Evolutionary conservation across 257 asterid genomes (phyloP).

Genomic region (Capsicum chinense): DNA sequence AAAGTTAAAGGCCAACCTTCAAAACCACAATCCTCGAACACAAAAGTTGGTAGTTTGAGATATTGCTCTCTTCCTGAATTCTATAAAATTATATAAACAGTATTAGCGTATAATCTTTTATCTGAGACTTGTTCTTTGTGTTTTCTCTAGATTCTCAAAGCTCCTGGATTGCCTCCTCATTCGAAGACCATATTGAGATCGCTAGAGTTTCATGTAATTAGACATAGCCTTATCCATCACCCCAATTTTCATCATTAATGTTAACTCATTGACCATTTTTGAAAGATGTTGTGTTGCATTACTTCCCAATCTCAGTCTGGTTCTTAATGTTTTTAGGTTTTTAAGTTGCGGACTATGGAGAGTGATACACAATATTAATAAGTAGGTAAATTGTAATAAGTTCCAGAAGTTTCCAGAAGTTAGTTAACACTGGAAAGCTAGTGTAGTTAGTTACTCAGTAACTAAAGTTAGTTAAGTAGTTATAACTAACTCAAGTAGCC

Average conservation of each 20-base stretch:
- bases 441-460: too few species aligned
- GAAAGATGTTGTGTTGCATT: background rate
- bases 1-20: constrained; percentile 27
- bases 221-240: background rate
- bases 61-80: background rate
- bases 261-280: background rate
- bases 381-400: too few species aligned
- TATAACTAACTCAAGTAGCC: too few species aligned
- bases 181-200: constrained; percentile 47
- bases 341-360: constrained; percentile 60
- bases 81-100: background rate
- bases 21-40: constrained; percentile 51
- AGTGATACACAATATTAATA: background rate
- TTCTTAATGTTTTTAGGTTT: constrained; percentile 45
- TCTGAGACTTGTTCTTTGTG: constrained; percentile 19
- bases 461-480: too few species aligned
- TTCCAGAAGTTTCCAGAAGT: too few species aligned
- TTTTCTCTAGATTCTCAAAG: constrained; percentile 45
- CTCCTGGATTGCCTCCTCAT: constrained; percentile 42
- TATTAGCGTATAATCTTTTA: background rate
- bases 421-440: too few species aligned
- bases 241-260: background rate
- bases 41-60: constrained; percentile 58
- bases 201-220: constrained; percentile 62
- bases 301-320: constrained; percentile 18